phyloP scores from a whole-genome alignment of 1,139 yeast species.

The Lodderomyces orthopsilosis region DNA sequence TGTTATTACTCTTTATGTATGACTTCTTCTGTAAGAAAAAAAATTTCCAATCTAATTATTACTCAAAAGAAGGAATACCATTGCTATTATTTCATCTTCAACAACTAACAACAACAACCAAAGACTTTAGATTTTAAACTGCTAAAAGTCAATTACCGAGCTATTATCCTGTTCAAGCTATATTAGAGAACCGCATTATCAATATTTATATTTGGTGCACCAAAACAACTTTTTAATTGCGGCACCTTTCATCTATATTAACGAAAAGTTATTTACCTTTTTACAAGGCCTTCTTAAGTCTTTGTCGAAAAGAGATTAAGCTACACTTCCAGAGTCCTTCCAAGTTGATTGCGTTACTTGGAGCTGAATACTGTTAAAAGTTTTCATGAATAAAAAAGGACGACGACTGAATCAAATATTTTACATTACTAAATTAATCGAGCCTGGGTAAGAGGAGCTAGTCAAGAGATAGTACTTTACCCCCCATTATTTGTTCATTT shows the following conservation, averaged over 20 bases:
- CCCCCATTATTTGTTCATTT: not conserved
- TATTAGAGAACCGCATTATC: too few species aligned
- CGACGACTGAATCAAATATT: slow-evolving; percentile 35
- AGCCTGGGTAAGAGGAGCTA: slow-evolving; percentile 42
- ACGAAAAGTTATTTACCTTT: too few species aligned
- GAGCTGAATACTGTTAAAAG: slow-evolving; percentile 6
- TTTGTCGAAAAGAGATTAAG: not conserved
- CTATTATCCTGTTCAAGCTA: too few species aligned
- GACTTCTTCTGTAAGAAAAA: too few species aligned
- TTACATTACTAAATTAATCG: slow-evolving; percentile 29
- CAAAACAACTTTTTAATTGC: not conserved
- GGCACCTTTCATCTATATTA: not conserved
- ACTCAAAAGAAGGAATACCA: too few species aligned
- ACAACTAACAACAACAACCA: too few species aligned
- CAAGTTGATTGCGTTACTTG: slow-evolving; percentile 5
- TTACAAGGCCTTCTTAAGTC: not conserved
- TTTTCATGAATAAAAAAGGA: slow-evolving; percentile 48
- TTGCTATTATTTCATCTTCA: too few species aligned
- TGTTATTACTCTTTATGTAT: too few species aligned
- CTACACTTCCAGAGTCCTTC: not conserved
- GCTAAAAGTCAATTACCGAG: too few species aligned
- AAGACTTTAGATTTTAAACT: too few species aligned
- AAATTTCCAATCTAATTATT: too few species aligned
- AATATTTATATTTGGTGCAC: not conserved
- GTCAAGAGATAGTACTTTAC: not conserved